Conservation (phyloP, 1,284 basidiomycete genomes). For the Vanrija humicola region DNA sequence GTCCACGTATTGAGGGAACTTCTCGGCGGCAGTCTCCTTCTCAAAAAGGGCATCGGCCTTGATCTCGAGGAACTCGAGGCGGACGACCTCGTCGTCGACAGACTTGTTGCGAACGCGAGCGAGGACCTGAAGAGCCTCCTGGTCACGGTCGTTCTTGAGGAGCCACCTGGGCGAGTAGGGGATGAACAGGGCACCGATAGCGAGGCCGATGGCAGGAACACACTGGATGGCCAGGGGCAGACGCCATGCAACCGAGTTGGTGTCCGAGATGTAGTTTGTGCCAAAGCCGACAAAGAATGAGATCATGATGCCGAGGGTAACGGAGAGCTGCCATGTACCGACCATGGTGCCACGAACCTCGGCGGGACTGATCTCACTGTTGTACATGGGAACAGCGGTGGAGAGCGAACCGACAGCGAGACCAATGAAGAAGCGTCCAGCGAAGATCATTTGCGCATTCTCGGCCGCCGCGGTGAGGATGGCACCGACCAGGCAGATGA, state of each 20-base stretch:
- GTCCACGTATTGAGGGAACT: slow-evolving; percentile 15
- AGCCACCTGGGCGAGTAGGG: slow-evolving; percentile 60
- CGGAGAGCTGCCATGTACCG: slow-evolving; percentile 59
- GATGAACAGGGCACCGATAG: slow-evolving; percentile 49
- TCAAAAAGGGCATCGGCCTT: slow-evolving; percentile 64
- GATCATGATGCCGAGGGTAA: slow-evolving; percentile 27
- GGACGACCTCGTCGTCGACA: slow-evolving; percentile 60
- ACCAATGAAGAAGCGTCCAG: slow-evolving; percentile 25
- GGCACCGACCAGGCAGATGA: slow-evolving; percentile 21
- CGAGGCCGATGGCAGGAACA: slow-evolving; percentile 53
- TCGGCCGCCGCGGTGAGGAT: slow-evolving; percentile 18
- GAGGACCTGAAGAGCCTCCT: slow-evolving; percentile 63
- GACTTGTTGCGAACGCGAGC: slow-evolving; percentile 58
- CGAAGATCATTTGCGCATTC: slow-evolving; percentile 20
- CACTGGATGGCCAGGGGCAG: slow-evolving; percentile 72
- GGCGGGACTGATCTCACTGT: slow-evolving; percentile 56
- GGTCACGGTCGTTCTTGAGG: slow-evolving; percentile 59
- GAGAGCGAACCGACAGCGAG: slow-evolving; percentile 62
- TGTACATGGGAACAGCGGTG: slow-evolving; percentile 65
- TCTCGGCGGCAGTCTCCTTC: slow-evolving; percentile 11
- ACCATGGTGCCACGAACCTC: slow-evolving; percentile 73
- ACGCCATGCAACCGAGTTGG: slow-evolving; percentile 64
- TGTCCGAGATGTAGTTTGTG: slow-evolving; percentile 58
- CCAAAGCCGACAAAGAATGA: slow-evolving; percentile 72
- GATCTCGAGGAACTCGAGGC: slow-evolving; percentile 74